These are phyloP conservation scores for Cantharellus cinnabarinus DNA, from an alignment of 768 basidiomycete genomes.

Conservation along the genomic window DNA sequence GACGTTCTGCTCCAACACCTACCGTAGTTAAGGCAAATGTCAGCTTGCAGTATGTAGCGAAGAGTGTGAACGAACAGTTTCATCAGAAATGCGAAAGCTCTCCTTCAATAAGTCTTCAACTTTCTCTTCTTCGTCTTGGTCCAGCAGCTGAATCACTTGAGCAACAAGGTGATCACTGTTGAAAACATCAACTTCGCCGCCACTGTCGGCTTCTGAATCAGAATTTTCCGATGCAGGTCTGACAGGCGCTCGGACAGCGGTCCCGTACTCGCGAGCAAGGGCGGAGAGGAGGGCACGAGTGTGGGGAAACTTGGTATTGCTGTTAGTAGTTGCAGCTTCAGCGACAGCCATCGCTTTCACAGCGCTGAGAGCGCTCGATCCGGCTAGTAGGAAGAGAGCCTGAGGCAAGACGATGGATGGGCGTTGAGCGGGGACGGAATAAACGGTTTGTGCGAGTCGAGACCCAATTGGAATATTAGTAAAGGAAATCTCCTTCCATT, in stretches of 20 bases:
- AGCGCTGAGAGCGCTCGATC: too few relatives aligned
- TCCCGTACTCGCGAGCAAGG: slow-evolving; percentile 53
- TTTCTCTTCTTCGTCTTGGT: slow-evolving; percentile 70
- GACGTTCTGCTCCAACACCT: slow-evolving; percentile 55
- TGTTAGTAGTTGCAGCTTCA: too few relatives aligned
- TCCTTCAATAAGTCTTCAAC: slow-evolving; percentile 57
- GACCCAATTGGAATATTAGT: too few relatives aligned
- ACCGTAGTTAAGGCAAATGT: neutral
- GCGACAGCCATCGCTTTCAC: too few relatives aligned
- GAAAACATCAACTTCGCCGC: slow-evolving; percentile 23
- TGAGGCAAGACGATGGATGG: too few relatives aligned
- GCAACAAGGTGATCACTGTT: slow-evolving; percentile 40
- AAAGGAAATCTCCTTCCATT: too few relatives aligned
- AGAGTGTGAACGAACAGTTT: slow-evolving; percentile 29
- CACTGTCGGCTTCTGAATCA: slow-evolving; percentile 34
- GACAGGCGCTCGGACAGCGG: slow-evolving; percentile 8
- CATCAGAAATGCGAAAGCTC: slow-evolving; percentile 38
- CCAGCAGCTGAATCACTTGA: slow-evolving; percentile 48
- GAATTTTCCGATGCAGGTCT: slow-evolving; percentile 18
- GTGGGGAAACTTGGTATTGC: slow-evolving; percentile 40
- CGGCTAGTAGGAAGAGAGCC: too few relatives aligned
- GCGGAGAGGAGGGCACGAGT: slow-evolving; percentile 61
- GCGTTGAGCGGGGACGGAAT: too few relatives aligned
- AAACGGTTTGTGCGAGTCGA: too few relatives aligned
- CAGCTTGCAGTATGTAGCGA: neutral